phyloP scores from a whole-genome alignment of 140 eudicot genomes.

The Oenanthe javanica region DNA sequence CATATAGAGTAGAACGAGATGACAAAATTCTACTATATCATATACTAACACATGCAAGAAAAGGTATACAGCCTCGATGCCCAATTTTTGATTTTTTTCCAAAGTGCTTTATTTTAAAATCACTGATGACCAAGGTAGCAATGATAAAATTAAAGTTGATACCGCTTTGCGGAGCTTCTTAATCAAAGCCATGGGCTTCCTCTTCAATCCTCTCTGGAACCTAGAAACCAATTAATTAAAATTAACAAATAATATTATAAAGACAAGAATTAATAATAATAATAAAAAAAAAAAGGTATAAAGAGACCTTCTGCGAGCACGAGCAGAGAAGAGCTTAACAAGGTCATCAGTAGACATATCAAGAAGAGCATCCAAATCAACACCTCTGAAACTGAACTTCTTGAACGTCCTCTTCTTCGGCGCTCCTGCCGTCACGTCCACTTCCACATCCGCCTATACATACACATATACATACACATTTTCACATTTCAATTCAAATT shows the following conservation, averaged over 20 bases:
- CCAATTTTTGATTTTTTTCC: too few relatives aligned
- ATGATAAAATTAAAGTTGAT: neutral
- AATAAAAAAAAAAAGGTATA: neutral
- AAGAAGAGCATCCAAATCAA: conserved; percentile 74
- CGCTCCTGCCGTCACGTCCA: conserved; percentile 42
- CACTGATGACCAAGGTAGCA: neutral
- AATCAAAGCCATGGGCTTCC: conserved; percentile 98
- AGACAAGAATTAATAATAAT: neutral
- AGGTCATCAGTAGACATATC: conserved; percentile 85
- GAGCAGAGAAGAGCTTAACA: conserved; percentile 71
- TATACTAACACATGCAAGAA: neutral
- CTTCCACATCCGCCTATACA: conserved; percentile 63
- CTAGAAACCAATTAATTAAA: conserved; percentile 17
- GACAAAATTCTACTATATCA: too few relatives aligned
- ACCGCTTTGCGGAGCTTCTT: conserved; percentile 97
- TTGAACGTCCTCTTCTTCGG: conserved; percentile 89
- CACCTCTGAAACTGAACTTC: conserved; percentile 79
- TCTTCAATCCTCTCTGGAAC: conserved; percentile 85
- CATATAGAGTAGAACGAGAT: too few relatives aligned
- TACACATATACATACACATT: neutral
- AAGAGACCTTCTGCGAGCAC: conserved; percentile 60
- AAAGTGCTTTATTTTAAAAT: neutral
- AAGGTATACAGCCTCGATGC: neutral
- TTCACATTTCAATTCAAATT: too few relatives aligned
- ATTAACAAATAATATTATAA: too few relatives aligned